Percentiles rank a stretch among this genome's conserved stretches.
These are phyloP conservation scores for Brettanomyces bruxellensis DNA, from an alignment of 805 yeast genomes.

Conservation along the genomic window DNA sequence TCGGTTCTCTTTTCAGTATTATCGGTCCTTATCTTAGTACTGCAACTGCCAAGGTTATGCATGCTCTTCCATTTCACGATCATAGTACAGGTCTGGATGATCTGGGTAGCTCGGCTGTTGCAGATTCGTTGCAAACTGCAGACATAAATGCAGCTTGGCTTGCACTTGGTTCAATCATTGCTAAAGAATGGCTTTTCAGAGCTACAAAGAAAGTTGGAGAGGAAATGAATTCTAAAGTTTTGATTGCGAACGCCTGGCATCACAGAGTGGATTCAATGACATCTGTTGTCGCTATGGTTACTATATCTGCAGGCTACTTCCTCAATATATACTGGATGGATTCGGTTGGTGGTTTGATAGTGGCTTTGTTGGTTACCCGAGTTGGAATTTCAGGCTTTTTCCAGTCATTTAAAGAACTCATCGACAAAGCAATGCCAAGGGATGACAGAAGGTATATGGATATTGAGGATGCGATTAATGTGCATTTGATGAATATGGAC, in stretches of 20 bases:
- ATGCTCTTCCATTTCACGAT: conserved; percentile 41
- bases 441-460: conserved; percentile 40
- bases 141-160: conserved; percentile 94
- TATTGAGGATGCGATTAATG: conserved; percentile 28
- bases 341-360: conserved; percentile 84
- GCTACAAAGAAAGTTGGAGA: conserved; percentile 78
- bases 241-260: conserved; percentile 98
- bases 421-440: conserved; percentile 59
- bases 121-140: conserved; percentile 31
- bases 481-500: conserved; percentile 24
- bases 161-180: conserved; percentile 78
- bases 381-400: conserved; percentile 77
- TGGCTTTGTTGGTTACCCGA: conserved; percentile 68
- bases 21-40: conserved; percentile 62
- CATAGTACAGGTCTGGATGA: conserved; percentile 41
- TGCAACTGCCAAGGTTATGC: conserved; percentile 43
- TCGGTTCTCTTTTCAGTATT: conserved; percentile 65
- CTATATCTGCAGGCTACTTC: conserved; percentile 79
- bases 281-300: conserved; percentile 79
- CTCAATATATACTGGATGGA: conserved; percentile 79
- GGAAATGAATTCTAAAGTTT: conserved; percentile 73
- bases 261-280: conserved; percentile 93
- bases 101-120: conserved; percentile 15
- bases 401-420: conserved; percentile 62
- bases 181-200: conserved; percentile 82